These are phyloP conservation scores for Candida arabinofermentans DNA, from an alignment of 805 yeast genomes.

Conservation along the genomic window DNA sequence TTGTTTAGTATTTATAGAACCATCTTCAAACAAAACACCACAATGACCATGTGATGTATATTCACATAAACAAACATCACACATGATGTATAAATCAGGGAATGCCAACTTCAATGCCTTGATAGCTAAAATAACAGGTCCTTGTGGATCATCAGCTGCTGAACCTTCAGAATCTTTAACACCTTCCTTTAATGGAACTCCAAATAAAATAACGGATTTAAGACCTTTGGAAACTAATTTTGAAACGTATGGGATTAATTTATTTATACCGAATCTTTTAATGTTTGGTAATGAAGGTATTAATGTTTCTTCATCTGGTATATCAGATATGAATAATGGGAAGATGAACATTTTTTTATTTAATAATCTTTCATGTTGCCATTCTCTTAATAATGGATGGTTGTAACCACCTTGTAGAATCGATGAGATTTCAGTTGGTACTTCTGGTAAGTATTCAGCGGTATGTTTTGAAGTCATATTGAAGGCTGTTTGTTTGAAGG, in stretches of 20 bases:
- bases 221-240: conserved; percentile 77
- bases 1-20: conserved; percentile 68
- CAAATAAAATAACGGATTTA: conserved; percentile 82
- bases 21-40: conserved; percentile 85
- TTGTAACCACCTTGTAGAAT: conserved; percentile 91
- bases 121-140: conserved; percentile 86
- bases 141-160: conserved; percentile 92
- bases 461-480: conserved; percentile 40
- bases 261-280: conserved; percentile 80
- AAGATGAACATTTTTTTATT: conserved; percentile 87
- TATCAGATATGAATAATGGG: conserved; percentile 83
- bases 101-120: conserved; percentile 58
- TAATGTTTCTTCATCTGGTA: conserved; percentile 69
- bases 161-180: conserved; percentile 80
- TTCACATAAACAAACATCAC: conserved; percentile 96
- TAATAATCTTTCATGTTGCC: conserved; percentile 87
- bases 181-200: conserved; percentile 77
- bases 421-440: conserved; percentile 63
- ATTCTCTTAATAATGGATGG: conserved; percentile 80
- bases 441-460: conserved; percentile 63
- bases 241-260: conserved; percentile 65
- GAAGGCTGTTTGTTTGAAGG: too few relatives aligned
- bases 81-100: conserved; percentile 82
- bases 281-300: conserved; percentile 85
- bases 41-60: conserved; percentile 98